Evolutionary conservation across 371 early-diverging fungal species (phyloP).

Genomic region (Chytridium lagenaria): DNA sequence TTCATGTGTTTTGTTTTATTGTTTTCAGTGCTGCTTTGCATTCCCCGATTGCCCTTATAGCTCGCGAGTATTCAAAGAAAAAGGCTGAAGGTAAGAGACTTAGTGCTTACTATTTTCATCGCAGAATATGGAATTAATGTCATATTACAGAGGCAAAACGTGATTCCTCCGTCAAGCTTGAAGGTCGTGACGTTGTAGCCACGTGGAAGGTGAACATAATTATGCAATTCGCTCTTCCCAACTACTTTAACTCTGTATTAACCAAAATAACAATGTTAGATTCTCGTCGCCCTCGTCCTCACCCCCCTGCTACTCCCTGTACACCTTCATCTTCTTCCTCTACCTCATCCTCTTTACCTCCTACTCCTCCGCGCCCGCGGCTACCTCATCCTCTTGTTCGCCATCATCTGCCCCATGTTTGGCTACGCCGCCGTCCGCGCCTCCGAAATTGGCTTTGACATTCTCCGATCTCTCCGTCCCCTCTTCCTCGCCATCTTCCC

Average conservation of each 20-base stretch:
- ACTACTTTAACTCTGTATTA: too few species aligned
- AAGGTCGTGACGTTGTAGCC: slow-evolving; percentile 91
- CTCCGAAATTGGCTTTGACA: slow-evolving; percentile 89
- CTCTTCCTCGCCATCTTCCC: slow-evolving; percentile 76
- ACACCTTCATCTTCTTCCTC: slow-evolving; percentile 43
- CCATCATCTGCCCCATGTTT: slow-evolving; percentile 71
- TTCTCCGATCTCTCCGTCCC: slow-evolving; percentile 84
- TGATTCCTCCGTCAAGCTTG: slow-evolving; percentile 89
- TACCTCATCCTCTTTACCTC: slow-evolving; percentile 34
- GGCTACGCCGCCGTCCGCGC: slow-evolving; percentile 84
- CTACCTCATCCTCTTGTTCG: slow-evolving; percentile 54
- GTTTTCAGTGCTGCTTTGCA: slow-evolving; percentile 73
- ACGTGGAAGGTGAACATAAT: slow-evolving; percentile 87
- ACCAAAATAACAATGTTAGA: slow-evolving; percentile 74
- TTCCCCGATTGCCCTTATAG: slow-evolving; percentile 77
- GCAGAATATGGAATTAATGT: not conserved
- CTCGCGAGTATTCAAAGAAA: slow-evolving; percentile 71
- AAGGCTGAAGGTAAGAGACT: slow-evolving; percentile 73
- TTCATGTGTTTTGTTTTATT: slow-evolving; percentile 1
- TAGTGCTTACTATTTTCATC: too few species aligned
- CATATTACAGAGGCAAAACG: slow-evolving; percentile 75
- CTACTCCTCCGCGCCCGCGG: slow-evolving; percentile 38
- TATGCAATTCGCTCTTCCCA: too few species aligned
- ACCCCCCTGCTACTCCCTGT: slow-evolving; percentile 39
- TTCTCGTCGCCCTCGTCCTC: slow-evolving; percentile 65